Base-by-base conservation (phyloP, 2,329 filamentous ascomycete species). In the Venturia aucupariae region DNA sequence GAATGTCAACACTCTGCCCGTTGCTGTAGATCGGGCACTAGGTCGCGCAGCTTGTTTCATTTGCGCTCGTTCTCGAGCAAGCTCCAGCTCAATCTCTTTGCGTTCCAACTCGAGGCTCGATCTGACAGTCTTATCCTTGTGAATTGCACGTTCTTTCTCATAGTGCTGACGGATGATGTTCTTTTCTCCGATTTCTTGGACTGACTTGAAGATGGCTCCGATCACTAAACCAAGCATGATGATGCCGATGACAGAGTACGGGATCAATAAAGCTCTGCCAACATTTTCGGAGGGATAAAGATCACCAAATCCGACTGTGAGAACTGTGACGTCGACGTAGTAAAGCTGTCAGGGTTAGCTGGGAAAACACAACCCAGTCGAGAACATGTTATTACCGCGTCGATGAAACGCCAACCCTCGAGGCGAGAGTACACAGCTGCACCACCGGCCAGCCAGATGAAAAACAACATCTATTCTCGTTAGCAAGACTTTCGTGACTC, bases 281-380 rank as follows among this genome's bases (percentile, higher is more conserved):
- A 35, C 46, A 44, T 51, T 54, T 11, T 51, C 38, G 17, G 42
- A n/a, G 10, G 64, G 64, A 22, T 51, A 63, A 13, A 65, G 60
- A 46, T 65, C 62, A 24, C 84, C 84, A 68, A 85, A 86, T 0
- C 84, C 84, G 30, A 87, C 75, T 0, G 84, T 86, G 7, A 86
- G 72, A 27, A 86, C 80, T 0, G 84, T 86, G 22, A 91, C 85
- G 69, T 92, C 86, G 61, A 87, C 89, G 83, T 90, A 92, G 72
- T 92, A 92, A 1, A 92, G 78, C 62, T 64, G 27, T 38, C 30
- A 5, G 22, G 17, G 4, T 57, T 10, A 59, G 51, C 35, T 27
- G 10, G 19, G 22, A 60, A 35, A 19, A 17, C n/a, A 30, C 5
- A 27, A 1, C 62, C 13, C 7, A 10, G 35, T 1, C 3, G 11